Conservation (phyloP, 768 basidiomycete genomes). For the Antrodiella citrinella region DNA sequence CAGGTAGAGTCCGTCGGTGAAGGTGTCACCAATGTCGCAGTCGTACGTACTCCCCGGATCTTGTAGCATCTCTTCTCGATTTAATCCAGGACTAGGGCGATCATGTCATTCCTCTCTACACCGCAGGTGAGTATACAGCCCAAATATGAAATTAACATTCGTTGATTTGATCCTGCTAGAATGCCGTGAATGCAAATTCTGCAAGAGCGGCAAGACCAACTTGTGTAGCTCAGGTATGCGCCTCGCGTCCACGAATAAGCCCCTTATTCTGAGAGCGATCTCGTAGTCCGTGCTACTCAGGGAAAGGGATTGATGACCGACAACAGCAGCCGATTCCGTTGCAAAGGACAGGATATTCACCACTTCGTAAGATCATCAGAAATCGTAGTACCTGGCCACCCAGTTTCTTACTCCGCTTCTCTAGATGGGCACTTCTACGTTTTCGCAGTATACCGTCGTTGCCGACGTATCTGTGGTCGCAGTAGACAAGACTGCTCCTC, state of each 20-base stretch:
- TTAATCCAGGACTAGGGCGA: slow-evolving; percentile 50
- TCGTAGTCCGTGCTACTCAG: slow-evolving; percentile 80
- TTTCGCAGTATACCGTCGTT: slow-evolving; percentile 99
- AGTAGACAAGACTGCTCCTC: slow-evolving; percentile 75
- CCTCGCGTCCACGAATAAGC: not conserved
- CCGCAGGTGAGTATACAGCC: slow-evolving; percentile 51
- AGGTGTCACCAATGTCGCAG: slow-evolving; percentile 76
- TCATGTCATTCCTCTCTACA: slow-evolving; percentile 96
- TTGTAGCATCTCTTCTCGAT: not conserved
- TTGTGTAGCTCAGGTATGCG: slow-evolving; percentile 83
- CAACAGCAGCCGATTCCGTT: slow-evolving; percentile 77
- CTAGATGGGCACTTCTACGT: slow-evolving; percentile 99
- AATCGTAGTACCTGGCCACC: not conserved
- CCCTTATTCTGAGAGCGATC: not conserved
- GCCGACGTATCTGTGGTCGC: slow-evolving; percentile 95
- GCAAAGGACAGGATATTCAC: slow-evolving; percentile 77
- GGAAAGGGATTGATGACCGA: slow-evolving; percentile 96
- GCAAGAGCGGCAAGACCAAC: slow-evolving; percentile 97
- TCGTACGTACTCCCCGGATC: slow-evolving; percentile 27
- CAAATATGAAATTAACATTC: slow-evolving; percentile 1
- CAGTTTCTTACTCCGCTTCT: not conserved
- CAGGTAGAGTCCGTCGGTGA: slow-evolving; percentile 97
- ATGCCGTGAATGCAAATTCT: slow-evolving; percentile 97
- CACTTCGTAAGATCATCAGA: slow-evolving; percentile 73
- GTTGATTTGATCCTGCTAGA: slow-evolving; percentile 29